These are phyloP conservation scores for Myochromella boudieri DNA, from an alignment of 768 basidiomycete species.

Conservation along the genomic window DNA sequence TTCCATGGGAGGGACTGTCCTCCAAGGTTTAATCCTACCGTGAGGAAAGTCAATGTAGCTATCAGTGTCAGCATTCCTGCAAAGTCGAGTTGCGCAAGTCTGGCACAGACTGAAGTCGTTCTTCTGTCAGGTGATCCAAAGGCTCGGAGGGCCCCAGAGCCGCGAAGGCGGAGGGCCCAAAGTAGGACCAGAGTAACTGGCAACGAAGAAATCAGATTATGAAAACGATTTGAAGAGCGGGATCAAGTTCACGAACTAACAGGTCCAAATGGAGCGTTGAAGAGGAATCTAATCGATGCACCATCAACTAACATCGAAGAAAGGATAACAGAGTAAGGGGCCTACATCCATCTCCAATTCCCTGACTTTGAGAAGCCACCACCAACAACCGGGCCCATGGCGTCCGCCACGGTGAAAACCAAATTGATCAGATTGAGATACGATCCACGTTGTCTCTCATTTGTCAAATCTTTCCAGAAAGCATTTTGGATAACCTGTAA, in stretches of 20 bases:
- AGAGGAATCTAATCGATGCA: conserved; percentile 19
- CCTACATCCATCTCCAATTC: conserved; percentile 30
- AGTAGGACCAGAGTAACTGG: conserved; percentile 23
- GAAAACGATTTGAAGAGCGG: not conserved
- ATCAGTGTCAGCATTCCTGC: conserved; percentile 24
- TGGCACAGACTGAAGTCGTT: not conserved
- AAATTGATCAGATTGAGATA: conserved; percentile 27
- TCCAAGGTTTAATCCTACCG: conserved; percentile 25
- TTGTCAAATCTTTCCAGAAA: conserved; percentile 20
- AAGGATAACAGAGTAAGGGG: not conserved
- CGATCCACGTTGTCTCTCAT: conserved; percentile 25
- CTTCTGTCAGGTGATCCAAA: not conserved
- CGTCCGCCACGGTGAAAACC: conserved; percentile 24
- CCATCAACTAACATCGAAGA: not conserved
- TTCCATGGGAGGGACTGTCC: conserved; percentile 26
- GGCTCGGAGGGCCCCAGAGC: no score
- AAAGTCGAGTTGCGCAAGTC: conserved; percentile 16
- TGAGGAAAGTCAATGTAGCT: conserved; percentile 20
- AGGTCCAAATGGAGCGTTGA: conserved; percentile 24
- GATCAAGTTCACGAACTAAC: conserved; percentile 17
- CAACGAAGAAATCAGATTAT: not conserved
- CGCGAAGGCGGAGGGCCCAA: conserved; percentile 18
- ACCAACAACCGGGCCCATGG: conserved; percentile 24
- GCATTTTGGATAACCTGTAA: not conserved
- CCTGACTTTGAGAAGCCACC: conserved; percentile 24